phyloP scores from a whole-genome alignment of 495 filamentous ascomycete genomes.

The Thozetella sp. region DNA sequence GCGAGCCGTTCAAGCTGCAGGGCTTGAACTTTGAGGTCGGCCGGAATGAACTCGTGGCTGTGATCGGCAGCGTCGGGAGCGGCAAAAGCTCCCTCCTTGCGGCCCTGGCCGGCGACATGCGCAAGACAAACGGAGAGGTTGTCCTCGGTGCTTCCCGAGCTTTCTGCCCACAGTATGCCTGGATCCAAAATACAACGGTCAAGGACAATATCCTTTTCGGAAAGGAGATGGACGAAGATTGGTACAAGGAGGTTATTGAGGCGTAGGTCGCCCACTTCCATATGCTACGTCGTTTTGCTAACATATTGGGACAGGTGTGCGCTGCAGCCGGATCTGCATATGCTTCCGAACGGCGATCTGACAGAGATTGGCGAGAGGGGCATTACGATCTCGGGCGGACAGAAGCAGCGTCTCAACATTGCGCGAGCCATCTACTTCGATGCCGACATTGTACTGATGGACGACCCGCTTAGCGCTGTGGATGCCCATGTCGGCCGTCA shows the following conservation, averaged over 20 bases:
- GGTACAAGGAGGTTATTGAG: constrained; percentile 63
- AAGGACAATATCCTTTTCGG: constrained; percentile 91
- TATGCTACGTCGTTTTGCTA: constrained; percentile 7
- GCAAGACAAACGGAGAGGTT: constrained; percentile 73
- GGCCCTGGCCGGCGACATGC: constrained; percentile 93
- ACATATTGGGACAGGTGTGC: constrained; percentile 64
- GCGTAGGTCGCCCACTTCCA: constrained; percentile 33
- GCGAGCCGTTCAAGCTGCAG: constrained; percentile 78
- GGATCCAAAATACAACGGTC: constrained; percentile 93
- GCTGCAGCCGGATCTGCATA: constrained; percentile 71
- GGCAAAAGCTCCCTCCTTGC: constrained; percentile 92
- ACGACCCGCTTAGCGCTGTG: constrained; percentile 81
- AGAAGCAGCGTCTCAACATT: constrained; percentile 84
- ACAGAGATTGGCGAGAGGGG: constrained; percentile 82
- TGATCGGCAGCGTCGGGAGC: constrained; percentile 89
- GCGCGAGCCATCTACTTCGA: constrained; percentile 85
- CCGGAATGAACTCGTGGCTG: constrained; percentile 81
- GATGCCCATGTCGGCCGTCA: constrained; percentile 90
- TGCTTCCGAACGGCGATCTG: constrained; percentile 71
- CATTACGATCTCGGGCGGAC: constrained; percentile 80
- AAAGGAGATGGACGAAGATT: constrained; percentile 66
- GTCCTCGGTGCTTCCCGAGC: constrained; percentile 76
- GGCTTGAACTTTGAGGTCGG: constrained; percentile 75
- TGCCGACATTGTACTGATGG: constrained; percentile 80
- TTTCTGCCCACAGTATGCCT: constrained; percentile 95